Conservation (phyloP, 2,329 filamentous ascomycete genomes). For the Colletotrichum musae region DNA sequence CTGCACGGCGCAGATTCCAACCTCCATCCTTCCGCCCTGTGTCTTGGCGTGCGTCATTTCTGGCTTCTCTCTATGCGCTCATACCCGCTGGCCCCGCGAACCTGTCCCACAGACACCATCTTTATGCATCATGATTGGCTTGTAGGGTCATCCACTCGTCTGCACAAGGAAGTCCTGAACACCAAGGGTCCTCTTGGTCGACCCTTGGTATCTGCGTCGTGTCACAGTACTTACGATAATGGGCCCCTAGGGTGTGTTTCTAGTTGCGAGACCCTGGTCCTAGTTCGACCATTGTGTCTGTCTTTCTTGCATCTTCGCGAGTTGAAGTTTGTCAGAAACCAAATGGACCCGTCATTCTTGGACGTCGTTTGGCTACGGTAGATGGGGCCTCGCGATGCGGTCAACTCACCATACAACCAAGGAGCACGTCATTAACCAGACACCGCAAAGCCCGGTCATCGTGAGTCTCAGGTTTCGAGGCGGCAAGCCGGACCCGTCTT, state of each 20-base stretch:
- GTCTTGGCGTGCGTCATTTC: conserved; percentile 37
- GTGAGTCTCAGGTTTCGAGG: conserved; percentile 17
- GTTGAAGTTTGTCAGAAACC: conserved; percentile 29
- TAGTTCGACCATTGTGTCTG: conserved; percentile 12
- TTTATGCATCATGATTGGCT: conserved; percentile 14
- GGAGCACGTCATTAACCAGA: conserved; percentile 29
- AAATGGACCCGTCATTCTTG: conserved; percentile 29
- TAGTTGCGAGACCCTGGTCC: conserved; percentile 9
- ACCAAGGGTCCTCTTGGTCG: conserved; percentile 35
- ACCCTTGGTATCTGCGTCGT: neutral
- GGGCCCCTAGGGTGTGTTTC: conserved; percentile 12
- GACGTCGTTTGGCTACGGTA: conserved; percentile 13
- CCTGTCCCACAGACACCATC: conserved; percentile 9
- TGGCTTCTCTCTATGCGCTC: conserved; percentile 7
- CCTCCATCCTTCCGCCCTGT: neutral
- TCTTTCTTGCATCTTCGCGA: conserved; percentile 18
- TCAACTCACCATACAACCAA: neutral
- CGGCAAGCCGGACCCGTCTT: neutral
- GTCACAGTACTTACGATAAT: conserved; percentile 26
- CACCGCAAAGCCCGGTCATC: neutral
- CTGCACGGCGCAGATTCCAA: conserved; percentile 8
- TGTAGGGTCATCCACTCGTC: neutral
- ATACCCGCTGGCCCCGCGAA: conserved; percentile 28
- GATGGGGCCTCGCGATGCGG: conserved; percentile 13
- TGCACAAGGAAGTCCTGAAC: conserved; percentile 28